phyloP scores from a whole-genome alignment of 1,139 yeast species.

The Zhuliangozyma parablackwelliae region DNA sequence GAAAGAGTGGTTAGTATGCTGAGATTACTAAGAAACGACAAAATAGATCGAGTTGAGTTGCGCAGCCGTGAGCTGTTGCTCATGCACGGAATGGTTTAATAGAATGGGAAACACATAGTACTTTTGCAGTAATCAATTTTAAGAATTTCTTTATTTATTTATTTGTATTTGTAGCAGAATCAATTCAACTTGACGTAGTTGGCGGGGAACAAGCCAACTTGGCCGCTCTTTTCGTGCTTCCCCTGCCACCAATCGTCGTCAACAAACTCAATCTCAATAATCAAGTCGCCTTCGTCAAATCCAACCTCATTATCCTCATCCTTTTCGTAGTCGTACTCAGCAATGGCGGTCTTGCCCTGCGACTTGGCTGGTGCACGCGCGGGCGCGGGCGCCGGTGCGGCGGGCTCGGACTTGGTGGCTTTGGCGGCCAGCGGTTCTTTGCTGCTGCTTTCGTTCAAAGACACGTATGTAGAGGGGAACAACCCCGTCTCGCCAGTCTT shows the following conservation, averaged over 20 bases:
- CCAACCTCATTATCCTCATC: constrained; percentile 84
- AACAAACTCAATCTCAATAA: constrained; percentile 77
- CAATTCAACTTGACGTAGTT: constrained; percentile 60
- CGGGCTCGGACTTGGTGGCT: constrained; percentile 3
- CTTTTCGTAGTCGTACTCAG: constrained; percentile 64
- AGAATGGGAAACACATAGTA: too few species aligned
- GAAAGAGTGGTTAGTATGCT: constrained; percentile 20
- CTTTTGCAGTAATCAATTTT: too few species aligned
- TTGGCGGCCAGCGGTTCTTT: constrained; percentile 1
- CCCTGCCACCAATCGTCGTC: constrained; percentile 99
- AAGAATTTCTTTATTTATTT: too few species aligned
- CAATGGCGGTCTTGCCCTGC: constrained; percentile 53
- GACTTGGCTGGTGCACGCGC: constrained; percentile 6
- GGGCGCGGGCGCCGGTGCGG: constrained; percentile 20
- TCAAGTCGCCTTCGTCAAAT: constrained; percentile 76
- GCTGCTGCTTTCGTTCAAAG: constrained; percentile 23
- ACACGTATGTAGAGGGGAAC: constrained; percentile 72
- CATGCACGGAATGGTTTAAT: constrained; percentile 13
- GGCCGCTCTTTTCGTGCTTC: constrained; percentile 57
- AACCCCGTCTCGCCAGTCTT: constrained; percentile 59
- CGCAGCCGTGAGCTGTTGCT: constrained; percentile 17
- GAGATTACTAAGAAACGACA: too few species aligned
- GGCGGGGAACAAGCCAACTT: constrained; percentile 84
- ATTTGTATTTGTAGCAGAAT: constrained; percentile 3
- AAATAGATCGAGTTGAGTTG: constrained; percentile 16